Evolutionary conservation across 139 green algal genomes (phyloP), one percentile per base, ranked within the genome.

Genomic region (Auxenochlorella pyrenoidosa): DNA sequence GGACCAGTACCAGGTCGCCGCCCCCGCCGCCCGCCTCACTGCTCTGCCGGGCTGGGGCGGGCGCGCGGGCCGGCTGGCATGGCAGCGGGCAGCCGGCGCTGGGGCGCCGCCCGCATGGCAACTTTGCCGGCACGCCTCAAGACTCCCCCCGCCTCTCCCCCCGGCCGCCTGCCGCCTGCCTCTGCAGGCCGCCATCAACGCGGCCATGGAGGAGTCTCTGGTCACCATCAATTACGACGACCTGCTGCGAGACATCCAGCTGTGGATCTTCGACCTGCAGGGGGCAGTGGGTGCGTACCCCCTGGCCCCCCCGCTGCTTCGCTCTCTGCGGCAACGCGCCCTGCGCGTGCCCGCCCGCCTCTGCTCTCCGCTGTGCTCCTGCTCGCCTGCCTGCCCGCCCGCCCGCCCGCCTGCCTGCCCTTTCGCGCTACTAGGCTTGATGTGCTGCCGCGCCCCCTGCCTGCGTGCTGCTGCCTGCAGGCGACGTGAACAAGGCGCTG

Each of bases 191-290:
- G 85, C 85, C 19, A n/a, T 90, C 1, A 66, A 54, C 30, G 43
- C 68, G 54, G 85, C 80, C 18, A 41, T 92, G 44, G 58, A 82
- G 32, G 89, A 70, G 24, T 68, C 32, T 19, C 22, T 92, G 51
- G n/a, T 60, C 4, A 85, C 78, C 5, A 82, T 81, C 6, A 78
- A 84, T 75, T 90, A 92, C 63, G 89, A 92, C 59, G 51, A 87
- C 73, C 72, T 92, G 68, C 79, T 92, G 47, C 85, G 89, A 16
- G 89, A 92, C 65, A 86, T 92, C 38, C 79, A 85, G 43, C 71
- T 90, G 40, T 92, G 89, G 89, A 68, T 86, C 3, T 81, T 66
- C 6, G 89, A 92, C 68, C 40, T 92, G 73, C 58, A 65, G 24
- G 89, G 70, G 15, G 54, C 89, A 0, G 36, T 44, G 41, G 88